These are phyloP conservation scores for Solioccasus polychromus DNA, from an alignment of 768 basidiomycete genomes.

Conservation along the genomic window DNA sequence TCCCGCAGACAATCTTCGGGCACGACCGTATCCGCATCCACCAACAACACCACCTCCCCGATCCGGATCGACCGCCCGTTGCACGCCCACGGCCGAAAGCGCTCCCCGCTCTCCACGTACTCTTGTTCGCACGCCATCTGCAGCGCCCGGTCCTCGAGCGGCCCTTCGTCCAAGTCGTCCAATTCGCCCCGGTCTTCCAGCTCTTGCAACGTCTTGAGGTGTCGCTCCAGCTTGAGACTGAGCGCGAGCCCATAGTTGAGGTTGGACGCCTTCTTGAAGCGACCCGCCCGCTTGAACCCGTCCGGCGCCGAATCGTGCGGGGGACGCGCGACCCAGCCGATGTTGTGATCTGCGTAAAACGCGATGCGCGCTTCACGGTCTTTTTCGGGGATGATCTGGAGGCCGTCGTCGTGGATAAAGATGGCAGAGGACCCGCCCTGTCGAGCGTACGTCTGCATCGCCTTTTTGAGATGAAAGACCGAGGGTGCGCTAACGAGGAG, in stretches of 20 bases:
- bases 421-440: slow-evolving; percentile 60
- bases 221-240: slow-evolving; percentile 33
- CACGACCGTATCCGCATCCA: slow-evolving; percentile 87
- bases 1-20: slow-evolving; percentile 91
- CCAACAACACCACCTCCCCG: slow-evolving; percentile 76
- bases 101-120: slow-evolving; percentile 52
- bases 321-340: slow-evolving; percentile 62
- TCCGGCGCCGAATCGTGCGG: slow-evolving; percentile 30
- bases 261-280: slow-evolving; percentile 94
- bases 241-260: slow-evolving; percentile 73
- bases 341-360: slow-evolving; percentile 56
- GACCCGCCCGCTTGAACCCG: slow-evolving; percentile 51
- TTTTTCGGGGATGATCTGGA: slow-evolving; percentile 45
- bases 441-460: slow-evolving; percentile 62
- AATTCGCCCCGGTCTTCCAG: slow-evolving; percentile 42
- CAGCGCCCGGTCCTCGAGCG: slow-evolving; percentile 70
- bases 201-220: slow-evolving; percentile 38
- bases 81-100: slow-evolving; percentile 72
- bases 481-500: slow-evolving; percentile 51
- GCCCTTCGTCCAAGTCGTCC: slow-evolving; percentile 37
- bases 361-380: slow-evolving; percentile 48
- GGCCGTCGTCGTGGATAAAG: slow-evolving; percentile 61
- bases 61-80: slow-evolving; percentile 75
- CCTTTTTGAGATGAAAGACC: slow-evolving; percentile 61
- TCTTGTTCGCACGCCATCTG: slow-evolving; percentile 73